Conservation (phyloP, 345 rosid species). For the Microthlaspi erraticum region DNA sequence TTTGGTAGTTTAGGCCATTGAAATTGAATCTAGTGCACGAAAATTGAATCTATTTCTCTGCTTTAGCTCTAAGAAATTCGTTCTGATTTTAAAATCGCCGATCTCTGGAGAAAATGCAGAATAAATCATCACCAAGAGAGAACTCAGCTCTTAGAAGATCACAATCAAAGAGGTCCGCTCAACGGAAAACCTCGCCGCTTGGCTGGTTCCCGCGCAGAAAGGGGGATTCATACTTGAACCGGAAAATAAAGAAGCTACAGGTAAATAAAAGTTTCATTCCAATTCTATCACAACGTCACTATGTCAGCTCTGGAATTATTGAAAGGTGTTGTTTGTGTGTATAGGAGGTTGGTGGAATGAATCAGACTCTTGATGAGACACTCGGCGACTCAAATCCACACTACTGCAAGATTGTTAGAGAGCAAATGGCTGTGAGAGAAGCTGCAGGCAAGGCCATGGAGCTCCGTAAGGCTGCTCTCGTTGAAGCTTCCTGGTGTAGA, state of each 20-base stretch:
- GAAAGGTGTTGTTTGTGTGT: slow-evolving; percentile 44
- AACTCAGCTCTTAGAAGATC: slow-evolving; percentile 62
- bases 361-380: slow-evolving; percentile 87
- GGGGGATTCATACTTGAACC: slow-evolving; percentile 77
- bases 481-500: slow-evolving; percentile 95
- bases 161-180: slow-evolving; percentile 82
- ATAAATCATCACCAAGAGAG: slow-evolving; percentile 61
- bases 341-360: slow-evolving; percentile 91
- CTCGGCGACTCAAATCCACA: slow-evolving; percentile 89
- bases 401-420: slow-evolving; percentile 81
- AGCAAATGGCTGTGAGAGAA: slow-evolving; percentile 90
- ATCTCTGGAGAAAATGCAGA: slow-evolving; percentile 52
- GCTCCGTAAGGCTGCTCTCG: slow-evolving; percentile 87
- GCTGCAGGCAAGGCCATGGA: slow-evolving; percentile 88
- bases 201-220: slow-evolving; percentile 88
- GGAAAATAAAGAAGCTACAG: slow-evolving; percentile 93
- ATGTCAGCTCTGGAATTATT: background rate
- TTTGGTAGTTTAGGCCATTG: slow-evolving; percentile 13
- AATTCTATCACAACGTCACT: background rate
- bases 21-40: slow-evolving; percentile 1
- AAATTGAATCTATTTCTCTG: background rate
- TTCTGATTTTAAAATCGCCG: background rate
- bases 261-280: slow-evolving; percentile 47
- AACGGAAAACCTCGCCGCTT: slow-evolving; percentile 77
- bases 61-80: background rate